phyloP scores from a whole-genome alignment of 2,329 filamentous ascomycete genomes.

The Fusarium chuoi region DNA sequence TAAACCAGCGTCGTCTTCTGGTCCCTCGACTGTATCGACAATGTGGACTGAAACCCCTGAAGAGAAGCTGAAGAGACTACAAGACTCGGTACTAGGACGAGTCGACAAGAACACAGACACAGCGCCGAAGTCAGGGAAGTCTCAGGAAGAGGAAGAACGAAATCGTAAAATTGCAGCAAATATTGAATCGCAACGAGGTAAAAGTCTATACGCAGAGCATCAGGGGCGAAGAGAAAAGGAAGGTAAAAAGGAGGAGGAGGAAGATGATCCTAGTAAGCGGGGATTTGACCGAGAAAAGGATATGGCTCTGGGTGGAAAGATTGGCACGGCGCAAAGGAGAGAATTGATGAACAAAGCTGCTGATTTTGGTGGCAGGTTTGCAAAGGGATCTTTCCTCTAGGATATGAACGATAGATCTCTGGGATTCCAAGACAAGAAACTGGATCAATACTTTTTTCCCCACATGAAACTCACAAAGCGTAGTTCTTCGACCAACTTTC shows the following conservation, averaged over 20 bases:
- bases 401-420: background rate
- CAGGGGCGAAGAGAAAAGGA: slow-evolving; percentile 47
- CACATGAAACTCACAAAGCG: background rate
- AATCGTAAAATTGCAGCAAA: slow-evolving; percentile 59
- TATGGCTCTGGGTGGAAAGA: slow-evolving; percentile 79
- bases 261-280: slow-evolving; percentile 90
- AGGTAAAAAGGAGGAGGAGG: slow-evolving; percentile 68
- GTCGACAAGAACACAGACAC: slow-evolving; percentile 54
- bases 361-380: slow-evolving; percentile 85
- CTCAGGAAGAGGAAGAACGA: slow-evolving; percentile 67
- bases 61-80: slow-evolving; percentile 82
- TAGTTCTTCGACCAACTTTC: background rate
- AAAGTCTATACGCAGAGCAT: slow-evolving; percentile 70
- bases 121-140: slow-evolving; percentile 52
- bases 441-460: background rate
- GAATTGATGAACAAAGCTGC: slow-evolving; percentile 83
- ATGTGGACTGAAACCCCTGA: slow-evolving; percentile 95
- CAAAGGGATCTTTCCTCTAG: slow-evolving; percentile 74
- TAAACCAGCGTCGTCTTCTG: slow-evolving; percentile 55
- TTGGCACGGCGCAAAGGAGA: slow-evolving; percentile 77
- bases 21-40: slow-evolving; percentile 62
- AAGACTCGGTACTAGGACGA: slow-evolving; percentile 84
- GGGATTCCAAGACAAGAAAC: background rate
- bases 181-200: slow-evolving; percentile 65
- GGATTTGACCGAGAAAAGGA: slow-evolving; percentile 95